phyloP scores from a whole-genome alignment of 805 yeast species.

The Kazachstania viticola region DNA sequence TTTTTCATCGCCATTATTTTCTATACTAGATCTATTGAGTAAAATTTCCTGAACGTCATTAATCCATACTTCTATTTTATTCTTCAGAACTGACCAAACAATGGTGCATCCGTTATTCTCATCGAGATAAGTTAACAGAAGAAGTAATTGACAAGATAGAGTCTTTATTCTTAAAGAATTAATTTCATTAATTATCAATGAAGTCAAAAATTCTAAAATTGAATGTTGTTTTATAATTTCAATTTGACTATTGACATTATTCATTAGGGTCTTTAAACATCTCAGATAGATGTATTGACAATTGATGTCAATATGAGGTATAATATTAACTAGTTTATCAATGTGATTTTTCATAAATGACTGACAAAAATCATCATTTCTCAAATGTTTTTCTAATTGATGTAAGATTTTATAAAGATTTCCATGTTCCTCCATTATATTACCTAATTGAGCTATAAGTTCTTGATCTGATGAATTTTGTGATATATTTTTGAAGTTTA shows the following conservation, averaged over 20 bases:
- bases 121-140: conserved; percentile 20
- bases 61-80: conserved; percentile 8
- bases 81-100: conserved; percentile 7
- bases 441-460: conserved; percentile 1
- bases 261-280: conserved; percentile 20
- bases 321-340: conserved; percentile 5
- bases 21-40: background rate
- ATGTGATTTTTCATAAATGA: conserved; percentile 11
- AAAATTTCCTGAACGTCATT: conserved; percentile 4
- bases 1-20: background rate
- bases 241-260: conserved; percentile 10
- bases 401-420: conserved; percentile 11
- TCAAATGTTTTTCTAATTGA: conserved; percentile 18
- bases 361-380: conserved; percentile 11
- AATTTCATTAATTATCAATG: conserved; percentile 5
- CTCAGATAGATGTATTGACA: conserved; percentile 16
- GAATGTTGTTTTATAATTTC: conserved; percentile 6
- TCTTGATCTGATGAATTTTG: background rate
- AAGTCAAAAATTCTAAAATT: conserved; percentile 11
- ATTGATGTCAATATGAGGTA: conserved; percentile 1
- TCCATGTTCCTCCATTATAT: conserved; percentile 2
- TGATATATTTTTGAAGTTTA: background rate
- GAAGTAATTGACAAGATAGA: conserved; percentile 16
- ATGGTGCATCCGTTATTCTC: conserved; percentile 15
- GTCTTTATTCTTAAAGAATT: conserved; percentile 11